Percentiles rank a stretch among this genome's conserved stretches.
These are phyloP conservation scores for Penicillium riverlandense DNA, from an alignment of 495 filamentous ascomycete genomes.

Conservation along the genomic window DNA sequence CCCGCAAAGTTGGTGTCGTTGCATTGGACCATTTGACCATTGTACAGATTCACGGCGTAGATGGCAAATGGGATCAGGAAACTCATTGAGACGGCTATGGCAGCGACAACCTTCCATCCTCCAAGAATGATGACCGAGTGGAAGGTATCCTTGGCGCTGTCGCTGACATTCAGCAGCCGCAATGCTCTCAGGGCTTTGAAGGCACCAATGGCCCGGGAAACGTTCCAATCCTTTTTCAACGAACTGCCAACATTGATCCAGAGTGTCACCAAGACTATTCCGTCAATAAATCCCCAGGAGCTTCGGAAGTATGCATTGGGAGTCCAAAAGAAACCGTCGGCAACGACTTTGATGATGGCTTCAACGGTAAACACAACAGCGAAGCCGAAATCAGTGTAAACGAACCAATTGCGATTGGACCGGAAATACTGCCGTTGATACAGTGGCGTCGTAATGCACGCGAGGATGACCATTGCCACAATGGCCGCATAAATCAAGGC, in stretches of 20 bases:
- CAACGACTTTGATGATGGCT: slow-evolving; percentile 86
- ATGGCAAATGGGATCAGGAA: slow-evolving; percentile 95
- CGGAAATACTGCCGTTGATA: slow-evolving; percentile 84
- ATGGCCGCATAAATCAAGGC: slow-evolving; percentile 91
- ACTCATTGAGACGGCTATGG: slow-evolving; percentile 88
- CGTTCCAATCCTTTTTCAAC: slow-evolving; percentile 64
- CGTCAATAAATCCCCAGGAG: slow-evolving; percentile 96
- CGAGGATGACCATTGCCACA: slow-evolving; percentile 92
- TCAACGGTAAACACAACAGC: slow-evolving; percentile 82
- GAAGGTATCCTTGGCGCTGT: slow-evolving; percentile 92
- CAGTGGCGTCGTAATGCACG: slow-evolving; percentile 88
- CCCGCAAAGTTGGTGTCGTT: slow-evolving; percentile 60
- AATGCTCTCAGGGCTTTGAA: slow-evolving; percentile 98
- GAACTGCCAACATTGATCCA: slow-evolving; percentile 93
- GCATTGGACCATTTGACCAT: slow-evolving; percentile 70
- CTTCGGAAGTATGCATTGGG: slow-evolving; percentile 96
- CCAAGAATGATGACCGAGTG: slow-evolving; percentile 92
- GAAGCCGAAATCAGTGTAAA: slow-evolving; percentile 85
- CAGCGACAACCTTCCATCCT: slow-evolving; percentile 79
- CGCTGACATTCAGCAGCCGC: slow-evolving; percentile 87
- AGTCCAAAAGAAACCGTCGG: slow-evolving; percentile 94
- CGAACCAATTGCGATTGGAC: slow-evolving; percentile 81
- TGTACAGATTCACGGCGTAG: slow-evolving; percentile 89
- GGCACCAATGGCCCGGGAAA: slow-evolving; percentile 86
- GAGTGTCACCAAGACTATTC: slow-evolving; percentile 82